Conservation (phyloP, 495 filamentous ascomycete genomes). For the Talaromyces adpressus region DNA sequence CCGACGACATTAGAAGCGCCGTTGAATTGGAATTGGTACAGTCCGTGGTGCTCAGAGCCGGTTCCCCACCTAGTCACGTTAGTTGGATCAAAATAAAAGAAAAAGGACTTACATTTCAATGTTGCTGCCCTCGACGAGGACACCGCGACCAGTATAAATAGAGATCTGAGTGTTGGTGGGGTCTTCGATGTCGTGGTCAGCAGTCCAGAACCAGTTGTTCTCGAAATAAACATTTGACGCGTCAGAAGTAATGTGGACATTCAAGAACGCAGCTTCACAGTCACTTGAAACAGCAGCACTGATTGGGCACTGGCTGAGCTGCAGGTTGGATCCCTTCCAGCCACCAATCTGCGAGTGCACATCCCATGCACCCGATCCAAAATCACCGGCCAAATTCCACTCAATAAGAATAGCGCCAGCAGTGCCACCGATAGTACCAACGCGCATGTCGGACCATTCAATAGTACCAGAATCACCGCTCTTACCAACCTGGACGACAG, state of each 20-base stretch:
- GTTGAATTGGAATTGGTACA: conserved; percentile 82
- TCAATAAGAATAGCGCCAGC: conserved; percentile 61
- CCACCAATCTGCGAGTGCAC: conserved; percentile 48
- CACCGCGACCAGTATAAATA: conserved; percentile 76
- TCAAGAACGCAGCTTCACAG: conserved; percentile 65
- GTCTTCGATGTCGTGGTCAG: conserved; percentile 84
- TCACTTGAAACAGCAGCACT: conserved; percentile 15
- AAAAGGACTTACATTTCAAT: conserved; percentile 46
- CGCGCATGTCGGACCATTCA: conserved; percentile 47
- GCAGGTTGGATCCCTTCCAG: conserved; percentile 38
- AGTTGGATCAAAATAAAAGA: not conserved
- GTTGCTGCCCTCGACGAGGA: conserved; percentile 50
- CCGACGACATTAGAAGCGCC: conserved; percentile 72
- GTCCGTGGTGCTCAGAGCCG: conserved; percentile 75
- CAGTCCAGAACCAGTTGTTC: conserved; percentile 93
- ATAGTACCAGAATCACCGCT: conserved; percentile 34
- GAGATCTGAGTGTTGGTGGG: conserved; percentile 71
- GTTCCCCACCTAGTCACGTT: conserved; percentile 51
- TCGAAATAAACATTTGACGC: conserved; percentile 69
- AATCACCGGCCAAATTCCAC: conserved; percentile 49
- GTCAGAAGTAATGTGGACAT: conserved; percentile 69
- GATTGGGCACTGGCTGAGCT: conserved; percentile 30
- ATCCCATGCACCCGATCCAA: conserved; percentile 38
- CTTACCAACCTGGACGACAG: conserved; percentile 52
- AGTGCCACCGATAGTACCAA: conserved; percentile 38